These are phyloP conservation scores for Elaeis oleifera DNA, from an alignment of 202 grass and related monocot species.

Conservation along the genomic window DNA sequence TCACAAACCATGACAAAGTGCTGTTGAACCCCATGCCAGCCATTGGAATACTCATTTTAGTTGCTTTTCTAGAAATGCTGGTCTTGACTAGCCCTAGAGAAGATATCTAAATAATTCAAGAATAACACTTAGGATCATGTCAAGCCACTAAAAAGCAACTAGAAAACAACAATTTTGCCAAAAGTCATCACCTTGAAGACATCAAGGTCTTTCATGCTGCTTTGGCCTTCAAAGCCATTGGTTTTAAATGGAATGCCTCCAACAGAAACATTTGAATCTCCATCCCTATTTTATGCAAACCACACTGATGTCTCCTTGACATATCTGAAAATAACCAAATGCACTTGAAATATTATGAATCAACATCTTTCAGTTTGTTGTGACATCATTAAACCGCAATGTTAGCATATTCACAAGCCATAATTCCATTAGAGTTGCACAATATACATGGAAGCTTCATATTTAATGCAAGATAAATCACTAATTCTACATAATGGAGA, in stretches of 20 bases:
- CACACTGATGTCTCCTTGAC: neutral
- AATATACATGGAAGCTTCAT: no score
- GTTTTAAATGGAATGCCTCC: no score
- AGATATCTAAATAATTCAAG: conserved; percentile 36
- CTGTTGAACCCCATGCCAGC: conserved; percentile 35
- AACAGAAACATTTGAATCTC: neutral
- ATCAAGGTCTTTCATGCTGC: conserved; percentile 27
- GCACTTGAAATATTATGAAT: conserved; percentile 5
- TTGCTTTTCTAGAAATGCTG: conserved; percentile 26
- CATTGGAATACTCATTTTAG: conserved; percentile 12
- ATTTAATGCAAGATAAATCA: no score
- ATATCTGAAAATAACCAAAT: conserved; percentile 30
- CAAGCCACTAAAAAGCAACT: neutral
- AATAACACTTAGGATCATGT: conserved; percentile 10
- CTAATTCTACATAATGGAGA: no score
- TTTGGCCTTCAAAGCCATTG: conserved; percentile 22
- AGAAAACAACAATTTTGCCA: conserved; percentile 1
- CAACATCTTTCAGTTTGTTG: neutral
- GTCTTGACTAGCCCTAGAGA: conserved; percentile 23
- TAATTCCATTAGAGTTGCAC: no score
- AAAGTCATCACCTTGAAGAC: conserved; percentile 26
- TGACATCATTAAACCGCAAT: no score
- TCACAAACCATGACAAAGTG: conserved; percentile 43
- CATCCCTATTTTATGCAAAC: conserved; percentile 23
- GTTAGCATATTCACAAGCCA: no score